These are phyloP conservation scores for Coemansia sp. DNA, from an alignment of 192 early-diverging fungal genomes.

Conservation along the genomic window DNA sequence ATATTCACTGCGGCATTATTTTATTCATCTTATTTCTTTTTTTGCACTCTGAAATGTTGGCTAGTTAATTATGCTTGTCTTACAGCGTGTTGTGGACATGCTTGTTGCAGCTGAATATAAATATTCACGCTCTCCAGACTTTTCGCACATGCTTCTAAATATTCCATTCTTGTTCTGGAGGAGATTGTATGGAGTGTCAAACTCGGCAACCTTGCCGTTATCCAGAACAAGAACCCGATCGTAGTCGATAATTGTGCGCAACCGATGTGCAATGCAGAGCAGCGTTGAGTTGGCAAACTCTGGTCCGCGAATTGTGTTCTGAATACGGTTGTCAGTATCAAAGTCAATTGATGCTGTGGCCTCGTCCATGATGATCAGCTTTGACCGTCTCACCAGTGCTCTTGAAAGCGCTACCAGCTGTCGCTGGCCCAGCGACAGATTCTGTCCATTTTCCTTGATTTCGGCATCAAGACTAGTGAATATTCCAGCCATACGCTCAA, in stretches of 20 bases:
- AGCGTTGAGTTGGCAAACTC: conserved; percentile 70
- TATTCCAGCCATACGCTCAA: conserved; percentile 19
- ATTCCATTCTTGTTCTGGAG: conserved; percentile 38
- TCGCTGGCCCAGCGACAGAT: conserved; percentile 8
- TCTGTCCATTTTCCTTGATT: conserved; percentile 76
- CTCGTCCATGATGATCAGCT: no score
- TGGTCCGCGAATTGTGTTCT: conserved; percentile 75
- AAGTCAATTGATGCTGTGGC: no score
- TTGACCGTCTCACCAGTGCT: no score
- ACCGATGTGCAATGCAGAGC: conserved; percentile 86
- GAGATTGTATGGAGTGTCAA: conserved; percentile 64
- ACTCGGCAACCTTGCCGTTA: conserved; percentile 74
- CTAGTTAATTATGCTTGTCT: neutral
- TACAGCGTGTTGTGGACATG: neutral
- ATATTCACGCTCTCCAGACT: conserved; percentile 72
- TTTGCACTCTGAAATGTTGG: neutral
- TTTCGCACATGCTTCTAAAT: conserved; percentile 72
- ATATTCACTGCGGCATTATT: neutral
- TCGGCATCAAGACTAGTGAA: conserved; percentile 60
- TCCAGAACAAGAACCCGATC: conserved; percentile 82
- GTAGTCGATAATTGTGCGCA: conserved; percentile 80
- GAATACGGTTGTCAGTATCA: conserved; percentile 57
- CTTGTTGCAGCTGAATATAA: conserved; percentile 24
- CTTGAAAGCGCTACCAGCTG: no score
- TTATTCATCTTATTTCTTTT: neutral